phyloP scores from a whole-genome alignment of 2,329 filamentous ascomycete genomes.

The Cladophialophora exuberans region DNA sequence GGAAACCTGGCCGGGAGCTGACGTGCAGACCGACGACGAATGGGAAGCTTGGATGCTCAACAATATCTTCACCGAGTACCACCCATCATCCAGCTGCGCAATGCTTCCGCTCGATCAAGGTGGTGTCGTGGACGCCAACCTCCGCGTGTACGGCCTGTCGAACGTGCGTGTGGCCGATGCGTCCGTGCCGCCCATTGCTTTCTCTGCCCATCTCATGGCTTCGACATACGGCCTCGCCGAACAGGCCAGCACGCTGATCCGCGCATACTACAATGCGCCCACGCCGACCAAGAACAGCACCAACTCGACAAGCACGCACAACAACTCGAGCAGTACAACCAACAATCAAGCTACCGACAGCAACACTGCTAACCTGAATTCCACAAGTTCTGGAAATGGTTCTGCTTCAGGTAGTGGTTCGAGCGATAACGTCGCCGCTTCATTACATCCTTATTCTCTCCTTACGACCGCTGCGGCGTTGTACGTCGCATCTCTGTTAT shows the following conservation, averaged over 20 bases:
- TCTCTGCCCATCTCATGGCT: conserved; percentile 41
- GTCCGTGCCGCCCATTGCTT: conserved; percentile 40
- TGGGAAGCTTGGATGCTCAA: conserved; percentile 36
- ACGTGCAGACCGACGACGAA: conserved; percentile 30
- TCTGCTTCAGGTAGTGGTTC: not conserved
- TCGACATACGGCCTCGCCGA: conserved; percentile 42
- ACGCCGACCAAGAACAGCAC: not conserved
- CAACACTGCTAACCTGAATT: conserved; percentile 6
- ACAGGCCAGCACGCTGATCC: conserved; percentile 37
- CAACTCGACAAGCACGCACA: conserved; percentile 1
- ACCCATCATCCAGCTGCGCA: conserved; percentile 43
- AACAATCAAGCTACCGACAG: conserved; percentile 1
- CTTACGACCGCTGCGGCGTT: not conserved
- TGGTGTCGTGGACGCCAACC: conserved; percentile 48
- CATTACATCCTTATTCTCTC: not conserved
- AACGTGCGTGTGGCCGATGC: conserved; percentile 42
- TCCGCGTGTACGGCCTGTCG: conserved; percentile 49
- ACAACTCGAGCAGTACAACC: not conserved
- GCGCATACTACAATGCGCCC: conserved; percentile 31
- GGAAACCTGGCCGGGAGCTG: conserved; percentile 32
- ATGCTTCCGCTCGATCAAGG: conserved; percentile 49
- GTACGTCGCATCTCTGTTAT: not conserved
- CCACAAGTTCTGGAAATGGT: not conserved
- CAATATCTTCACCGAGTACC: conserved; percentile 29
- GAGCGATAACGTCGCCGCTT: not conserved